Evolutionary conservation across 2,329 filamentous ascomycete genomes (phyloP), one percentile per base, ranked within the genome.

Genomic region (Claviceps paspali): DNA sequence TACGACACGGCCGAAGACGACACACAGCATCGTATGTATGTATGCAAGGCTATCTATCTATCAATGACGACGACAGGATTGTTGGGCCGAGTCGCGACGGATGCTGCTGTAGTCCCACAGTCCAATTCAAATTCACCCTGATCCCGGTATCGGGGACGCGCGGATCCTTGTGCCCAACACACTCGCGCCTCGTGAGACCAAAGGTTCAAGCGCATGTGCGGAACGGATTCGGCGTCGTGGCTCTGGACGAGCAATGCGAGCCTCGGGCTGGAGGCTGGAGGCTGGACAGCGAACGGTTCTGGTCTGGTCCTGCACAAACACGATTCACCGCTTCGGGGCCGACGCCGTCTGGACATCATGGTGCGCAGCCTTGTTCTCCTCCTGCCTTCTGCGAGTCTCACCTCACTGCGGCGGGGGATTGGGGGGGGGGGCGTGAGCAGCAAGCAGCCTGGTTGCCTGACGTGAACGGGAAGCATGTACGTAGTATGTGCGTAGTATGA

Each of bases 361-460:
- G 24, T n/a, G 26, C n/a, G 14, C 31, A 33, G 31, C n/a, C n/a
- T 33, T 33, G 31, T n/a, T 33, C n/a, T n/a, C n/a, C n/a, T 33
- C 23, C 8, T 33, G 31, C 9, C 8, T 14, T 19, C 31, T 33
- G 31, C 31, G 23, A 22, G 31, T 33, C n/a, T n/a, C n/a, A n/a
- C n/a, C 21, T 23, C 31, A 33, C 31, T 15, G 31, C 31, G 9
- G 14, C 5, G 17, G 29, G 6, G 3, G 10, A 12, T 11, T 5
- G 18, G 18, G 18, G 31, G 30, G 8, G 12, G 12, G 30, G 18
- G 6, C 14, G 28, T 32, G 30, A 32, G 30, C 18, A 15, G n/a
- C n/a, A n/a, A n/a, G n/a, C n/a, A n/a, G 19, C 6, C 12, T n/a
- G n/a, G 30, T 10, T 23, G n/a, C 12, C 4, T 33, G 21, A 8